A percentile compares a stretch with the other conserved stretches of the same genome.
These are phyloP conservation scores for Galeopsis tetrahit DNA, from an alignment of 257 asterid species.

Conservation along the genomic window DNA sequence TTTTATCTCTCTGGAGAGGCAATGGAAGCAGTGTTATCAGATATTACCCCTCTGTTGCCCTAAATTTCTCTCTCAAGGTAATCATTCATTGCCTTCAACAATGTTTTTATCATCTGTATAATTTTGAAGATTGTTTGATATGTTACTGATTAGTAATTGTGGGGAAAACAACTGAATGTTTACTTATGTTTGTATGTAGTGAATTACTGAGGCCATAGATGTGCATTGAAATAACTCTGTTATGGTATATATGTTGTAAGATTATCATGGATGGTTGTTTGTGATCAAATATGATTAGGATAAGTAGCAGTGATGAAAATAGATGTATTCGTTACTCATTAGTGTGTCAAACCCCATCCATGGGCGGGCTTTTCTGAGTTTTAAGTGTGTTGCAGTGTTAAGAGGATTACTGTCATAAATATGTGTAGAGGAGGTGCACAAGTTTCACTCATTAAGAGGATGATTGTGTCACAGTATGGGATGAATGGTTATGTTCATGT, in stretches of 20 bases:
- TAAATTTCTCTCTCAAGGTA: slow-evolving; percentile 98
- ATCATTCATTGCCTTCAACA: too few species aligned
- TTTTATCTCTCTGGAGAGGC: slow-evolving; percentile 95
- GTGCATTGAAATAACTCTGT: not conserved
- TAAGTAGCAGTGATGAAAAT: not conserved
- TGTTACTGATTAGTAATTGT: not conserved
- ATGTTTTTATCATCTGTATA: slow-evolving; percentile 2
- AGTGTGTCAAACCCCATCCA: too few species aligned
- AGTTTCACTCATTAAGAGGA: not conserved
- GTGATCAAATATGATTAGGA: not conserved
- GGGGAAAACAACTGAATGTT: not conserved
- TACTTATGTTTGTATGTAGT: not conserved
- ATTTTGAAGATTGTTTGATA: not conserved
- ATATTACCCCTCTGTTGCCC: slow-evolving; percentile 96
- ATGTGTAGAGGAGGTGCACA: not conserved
- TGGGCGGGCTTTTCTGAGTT: not conserved
- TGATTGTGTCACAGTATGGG: not conserved
- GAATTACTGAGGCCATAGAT: not conserved
- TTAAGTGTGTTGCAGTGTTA: not conserved
- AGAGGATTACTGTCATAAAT: not conserved
- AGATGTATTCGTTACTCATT: not conserved
- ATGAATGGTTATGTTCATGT: not conserved
- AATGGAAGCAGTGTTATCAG: slow-evolving; percentile 95
- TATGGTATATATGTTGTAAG: not conserved
- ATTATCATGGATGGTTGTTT: slow-evolving; percentile 15